Evolutionary conservation across 2,329 filamentous ascomycete species (phyloP), one percentile per base, ranked within the genome.

Genomic region (Aspergillus quadrilineatus): DNA sequence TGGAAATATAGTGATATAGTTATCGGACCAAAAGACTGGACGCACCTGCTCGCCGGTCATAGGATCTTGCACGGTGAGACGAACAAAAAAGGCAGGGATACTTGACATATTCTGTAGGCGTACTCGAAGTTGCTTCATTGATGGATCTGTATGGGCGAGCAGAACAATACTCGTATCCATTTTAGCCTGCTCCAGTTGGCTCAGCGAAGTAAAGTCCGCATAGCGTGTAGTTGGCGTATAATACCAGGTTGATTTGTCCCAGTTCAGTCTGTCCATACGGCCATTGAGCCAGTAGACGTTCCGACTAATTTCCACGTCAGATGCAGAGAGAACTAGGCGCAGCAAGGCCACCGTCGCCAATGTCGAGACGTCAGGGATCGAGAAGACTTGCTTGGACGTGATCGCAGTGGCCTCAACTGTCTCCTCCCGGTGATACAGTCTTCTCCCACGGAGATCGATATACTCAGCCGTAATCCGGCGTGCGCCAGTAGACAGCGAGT

Each of bases 1-100:
- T 0, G 84, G 83, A 76, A 80, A 85, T 8, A 87, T 68, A 1
- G 84, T 86, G 10, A 87, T 72, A 58, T 87, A 87, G 58, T 87
- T 87, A 59, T 87, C 84, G 0, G 79, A 80, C 84, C 85, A 87
- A 17, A 74, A 72, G 0, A 84, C 76, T 0, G 83, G 82, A 4
- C 77, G 60, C 0, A 85, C 73, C 50, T 84, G 81, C 0, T 71
- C 61, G 0, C 77, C 77, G 0, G 56, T 60, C 0, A 53, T 22
- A 22, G 22, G 59, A 58, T 83, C 76, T 0, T 84, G 73, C 1
- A 85, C 65, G 45, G 77, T 78, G 30, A 87, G 53, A 1, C 78
- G 73, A 7, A 87, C 61, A 59, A 87, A 87, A 45, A 87, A 80
- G 0, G 84, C 85, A 0, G 85, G 85, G 0, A 80, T 67, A 0